phyloP scores from a whole-genome alignment of 768 basidiomycete species.

The Calvatia gigantea region DNA sequence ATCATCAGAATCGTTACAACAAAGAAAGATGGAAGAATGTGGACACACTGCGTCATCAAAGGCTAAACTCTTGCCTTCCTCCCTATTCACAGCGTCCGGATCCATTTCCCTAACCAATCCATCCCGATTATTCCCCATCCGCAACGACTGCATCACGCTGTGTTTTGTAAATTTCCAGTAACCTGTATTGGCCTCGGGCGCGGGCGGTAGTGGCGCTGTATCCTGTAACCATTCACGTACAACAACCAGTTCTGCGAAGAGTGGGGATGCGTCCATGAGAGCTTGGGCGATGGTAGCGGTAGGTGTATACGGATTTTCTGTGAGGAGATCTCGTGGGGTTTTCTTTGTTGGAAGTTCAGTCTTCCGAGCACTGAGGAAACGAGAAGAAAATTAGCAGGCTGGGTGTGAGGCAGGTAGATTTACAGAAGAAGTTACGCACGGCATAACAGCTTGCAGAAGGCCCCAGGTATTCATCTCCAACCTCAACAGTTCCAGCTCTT shows the following conservation, averaged over 20 bases:
- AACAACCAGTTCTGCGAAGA: slow-evolving; percentile 72
- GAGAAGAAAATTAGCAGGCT: neutral
- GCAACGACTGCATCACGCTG: slow-evolving; percentile 59
- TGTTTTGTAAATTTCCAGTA: slow-evolving; percentile 86
- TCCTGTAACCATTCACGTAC: slow-evolving; percentile 90
- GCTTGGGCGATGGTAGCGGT: slow-evolving; percentile 71
- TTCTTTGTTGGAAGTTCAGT: slow-evolving; percentile 45
- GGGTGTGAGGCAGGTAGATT: neutral
- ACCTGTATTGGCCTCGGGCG: slow-evolving; percentile 72
- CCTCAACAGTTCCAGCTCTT: slow-evolving; percentile 59
- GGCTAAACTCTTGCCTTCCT: slow-evolving; percentile 56
- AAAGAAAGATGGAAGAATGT: neutral
- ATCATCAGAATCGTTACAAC: neutral
- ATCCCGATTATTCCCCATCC: slow-evolving; percentile 45
- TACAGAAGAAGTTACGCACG: no score
- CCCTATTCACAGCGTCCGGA: slow-evolving; percentile 71
- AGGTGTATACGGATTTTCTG: slow-evolving; percentile 80
- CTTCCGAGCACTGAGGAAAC: slow-evolving; percentile 56
- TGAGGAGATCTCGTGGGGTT: slow-evolving; percentile 52
- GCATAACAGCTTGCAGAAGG: slow-evolving; percentile 72
- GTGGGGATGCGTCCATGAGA: slow-evolving; percentile 62
- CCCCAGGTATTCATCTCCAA: slow-evolving; percentile 84
- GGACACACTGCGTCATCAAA: slow-evolving; percentile 68
- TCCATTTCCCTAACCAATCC: slow-evolving; percentile 69
- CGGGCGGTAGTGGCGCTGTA: slow-evolving; percentile 54